A percentile compares a stretch with the other conserved stretches of the same genome.
Evolutionary conservation across 495 filamentous ascomycete genomes (phyloP).

Genomic region (Tuber calosporum): DNA sequence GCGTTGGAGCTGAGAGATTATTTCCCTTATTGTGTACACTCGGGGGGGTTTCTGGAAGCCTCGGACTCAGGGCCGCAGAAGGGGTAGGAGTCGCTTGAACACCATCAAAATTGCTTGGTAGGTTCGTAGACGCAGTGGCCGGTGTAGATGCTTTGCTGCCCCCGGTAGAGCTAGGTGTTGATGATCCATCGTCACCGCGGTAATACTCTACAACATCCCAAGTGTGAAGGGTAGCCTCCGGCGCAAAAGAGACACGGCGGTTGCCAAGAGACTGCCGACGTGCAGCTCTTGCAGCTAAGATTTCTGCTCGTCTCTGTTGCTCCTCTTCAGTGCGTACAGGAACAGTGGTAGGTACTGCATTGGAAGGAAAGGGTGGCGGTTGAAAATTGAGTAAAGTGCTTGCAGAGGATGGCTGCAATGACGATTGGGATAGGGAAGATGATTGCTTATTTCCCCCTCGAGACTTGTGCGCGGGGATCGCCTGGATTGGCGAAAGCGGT

Average conservation of each 20-base stretch:
- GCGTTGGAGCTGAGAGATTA: constrained; percentile 55
- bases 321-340: constrained; percentile 64
- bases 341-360: constrained; percentile 43
- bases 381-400: constrained; percentile 43
- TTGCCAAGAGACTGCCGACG: constrained; percentile 87
- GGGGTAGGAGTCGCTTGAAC: constrained; percentile 43
- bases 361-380: constrained; percentile 34
- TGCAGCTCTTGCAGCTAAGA: constrained; percentile 69
- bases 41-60: constrained; percentile 60
- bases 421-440: constrained; percentile 30
- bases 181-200: constrained; percentile 16
- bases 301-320: constrained; percentile 68
- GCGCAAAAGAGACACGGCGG: constrained; percentile 92
- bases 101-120: constrained; percentile 12
- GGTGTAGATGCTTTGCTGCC: constrained; percentile 46
- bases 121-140: constrained; percentile 35
- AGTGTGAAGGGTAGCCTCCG: constrained; percentile 93
- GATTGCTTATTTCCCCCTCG: constrained; percentile 28
- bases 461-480: constrained; percentile 33
- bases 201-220: constrained; percentile 87
- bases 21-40: constrained; percentile 60
- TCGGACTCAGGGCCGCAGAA: constrained; percentile 51
- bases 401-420: constrained; percentile 13
- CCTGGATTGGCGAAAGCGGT: constrained; percentile 51
- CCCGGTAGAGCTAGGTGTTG: constrained; percentile 44